Percentiles rank a stretch among this genome's conserved stretches.
Conservation (phyloP, 1,284 basidiomycete species). For the Cryptococcus depauperatus region DNA sequence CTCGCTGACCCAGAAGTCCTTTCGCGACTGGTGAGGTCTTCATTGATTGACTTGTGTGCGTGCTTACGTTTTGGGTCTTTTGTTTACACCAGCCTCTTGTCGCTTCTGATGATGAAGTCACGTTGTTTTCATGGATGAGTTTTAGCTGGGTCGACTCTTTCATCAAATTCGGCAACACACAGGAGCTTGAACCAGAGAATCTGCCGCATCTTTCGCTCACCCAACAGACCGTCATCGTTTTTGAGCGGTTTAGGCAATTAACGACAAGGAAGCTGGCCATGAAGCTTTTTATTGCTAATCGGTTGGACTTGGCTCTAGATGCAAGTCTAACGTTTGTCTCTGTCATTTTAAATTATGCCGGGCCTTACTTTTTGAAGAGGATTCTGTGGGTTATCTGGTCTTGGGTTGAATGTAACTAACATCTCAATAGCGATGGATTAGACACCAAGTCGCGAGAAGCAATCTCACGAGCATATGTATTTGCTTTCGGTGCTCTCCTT, state of each 20-base stretch:
- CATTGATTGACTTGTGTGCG: not conserved
- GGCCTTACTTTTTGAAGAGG: constrained; percentile 44
- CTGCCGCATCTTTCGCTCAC: constrained; percentile 64
- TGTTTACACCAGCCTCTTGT: constrained; percentile 10
- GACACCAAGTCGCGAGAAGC: constrained; percentile 47
- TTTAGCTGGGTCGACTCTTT: constrained; percentile 69
- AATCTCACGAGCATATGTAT: constrained; percentile 60
- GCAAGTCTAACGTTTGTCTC: constrained; percentile 56
- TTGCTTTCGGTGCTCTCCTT: constrained; percentile 58
- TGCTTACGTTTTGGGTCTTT: not conserved
- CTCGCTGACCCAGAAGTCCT: constrained; percentile 30
- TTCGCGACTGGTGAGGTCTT: constrained; percentile 23
- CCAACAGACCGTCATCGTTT: constrained; percentile 59
- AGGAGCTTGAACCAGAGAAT: constrained; percentile 60
- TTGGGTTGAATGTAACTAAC: not conserved
- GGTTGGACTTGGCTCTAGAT: constrained; percentile 64
- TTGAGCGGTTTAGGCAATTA: constrained; percentile 50
- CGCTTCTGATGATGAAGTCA: constrained; percentile 58
- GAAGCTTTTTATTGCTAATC: constrained; percentile 60
- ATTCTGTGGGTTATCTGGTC: constrained; percentile 35
- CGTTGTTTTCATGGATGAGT: constrained; percentile 67
- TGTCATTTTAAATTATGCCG: constrained; percentile 59
- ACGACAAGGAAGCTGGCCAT: constrained; percentile 52
- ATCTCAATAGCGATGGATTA: constrained; percentile 31
- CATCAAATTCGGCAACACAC: constrained; percentile 54